Evolutionary conservation across 257 asterid species (phyloP).

Genomic region (Solanum chilense): DNA sequence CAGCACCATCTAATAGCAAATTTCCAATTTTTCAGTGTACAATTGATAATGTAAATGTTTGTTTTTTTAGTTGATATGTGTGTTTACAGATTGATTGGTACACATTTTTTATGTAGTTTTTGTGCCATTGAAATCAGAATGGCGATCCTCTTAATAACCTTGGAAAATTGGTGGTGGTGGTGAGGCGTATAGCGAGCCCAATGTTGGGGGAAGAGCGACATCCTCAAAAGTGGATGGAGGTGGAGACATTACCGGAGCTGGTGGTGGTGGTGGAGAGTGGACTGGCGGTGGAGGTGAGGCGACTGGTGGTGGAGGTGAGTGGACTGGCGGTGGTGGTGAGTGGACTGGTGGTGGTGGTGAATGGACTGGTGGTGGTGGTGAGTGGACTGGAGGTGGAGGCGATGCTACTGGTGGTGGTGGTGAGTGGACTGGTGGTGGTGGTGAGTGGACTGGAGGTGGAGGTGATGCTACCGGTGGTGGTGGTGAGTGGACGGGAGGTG

Average conservation of each 20-base stretch:
- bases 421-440: neutral
- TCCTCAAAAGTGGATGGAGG: conserved; percentile 22
- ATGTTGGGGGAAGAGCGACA: conserved; percentile 29
- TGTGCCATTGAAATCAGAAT: neutral
- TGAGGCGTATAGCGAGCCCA: conserved; percentile 32
- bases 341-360: neutral
- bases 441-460: neutral
- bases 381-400: neutral
- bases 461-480: neutral
- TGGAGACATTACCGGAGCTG: conserved; percentile 19
- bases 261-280: conserved; percentile 12
- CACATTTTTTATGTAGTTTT: neutral
- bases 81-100: neutral
- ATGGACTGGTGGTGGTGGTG: neutral
- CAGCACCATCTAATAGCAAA: neutral
- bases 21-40: neutral
- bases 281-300: conserved; percentile 7
- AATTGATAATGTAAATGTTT: neutral
- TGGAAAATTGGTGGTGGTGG: conserved; percentile 77
- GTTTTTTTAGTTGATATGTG: neutral
- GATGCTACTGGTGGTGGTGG: neutral
- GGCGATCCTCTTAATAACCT: conserved; percentile 40
- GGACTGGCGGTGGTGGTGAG: neutral
- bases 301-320: neutral
- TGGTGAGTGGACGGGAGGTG: neutral